phyloP scores from a whole-genome alignment of 257 asterid genomes.

The Nicotiana undulata region DNA sequence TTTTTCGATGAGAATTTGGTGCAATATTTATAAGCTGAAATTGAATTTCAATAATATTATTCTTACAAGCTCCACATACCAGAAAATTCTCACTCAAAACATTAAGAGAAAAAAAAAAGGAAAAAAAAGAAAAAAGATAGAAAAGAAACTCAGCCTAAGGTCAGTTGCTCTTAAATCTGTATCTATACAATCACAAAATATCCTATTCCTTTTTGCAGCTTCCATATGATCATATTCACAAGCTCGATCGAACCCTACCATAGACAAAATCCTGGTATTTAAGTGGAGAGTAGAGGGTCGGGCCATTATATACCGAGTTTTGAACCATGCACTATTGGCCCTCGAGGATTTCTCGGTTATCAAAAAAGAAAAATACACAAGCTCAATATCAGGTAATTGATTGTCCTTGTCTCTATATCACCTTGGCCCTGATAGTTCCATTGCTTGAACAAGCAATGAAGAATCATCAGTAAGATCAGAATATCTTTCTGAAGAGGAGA shows the following conservation, averaged over 20 bases:
- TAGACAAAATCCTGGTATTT: not conserved
- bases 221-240: not conserved
- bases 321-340: not conserved
- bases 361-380: not conserved
- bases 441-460: conserved; percentile 78
- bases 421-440: conserved; percentile 96
- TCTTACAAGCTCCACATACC: not conserved
- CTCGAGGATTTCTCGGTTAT: not conserved
- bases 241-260: not conserved
- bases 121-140: too few species aligned
- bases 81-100: not conserved
- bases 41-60: not conserved
- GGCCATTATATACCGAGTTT: not conserved
- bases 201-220: not conserved
- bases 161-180: not conserved
- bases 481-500: conserved; percentile 76
- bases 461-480: conserved; percentile 95
- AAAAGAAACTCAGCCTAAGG: not conserved
- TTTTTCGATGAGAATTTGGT: not conserved
- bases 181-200: not conserved
- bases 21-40: not conserved
- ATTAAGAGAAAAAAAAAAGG: not conserved
- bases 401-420: conserved; percentile 17
- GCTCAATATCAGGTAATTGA: conserved; percentile 3
- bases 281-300: not conserved